Evolutionary conservation across 164 flowering plant genomes (phyloP), one percentile per base, ranked within the genome.

Genomic region (Nymphaea thermarum): DNA sequence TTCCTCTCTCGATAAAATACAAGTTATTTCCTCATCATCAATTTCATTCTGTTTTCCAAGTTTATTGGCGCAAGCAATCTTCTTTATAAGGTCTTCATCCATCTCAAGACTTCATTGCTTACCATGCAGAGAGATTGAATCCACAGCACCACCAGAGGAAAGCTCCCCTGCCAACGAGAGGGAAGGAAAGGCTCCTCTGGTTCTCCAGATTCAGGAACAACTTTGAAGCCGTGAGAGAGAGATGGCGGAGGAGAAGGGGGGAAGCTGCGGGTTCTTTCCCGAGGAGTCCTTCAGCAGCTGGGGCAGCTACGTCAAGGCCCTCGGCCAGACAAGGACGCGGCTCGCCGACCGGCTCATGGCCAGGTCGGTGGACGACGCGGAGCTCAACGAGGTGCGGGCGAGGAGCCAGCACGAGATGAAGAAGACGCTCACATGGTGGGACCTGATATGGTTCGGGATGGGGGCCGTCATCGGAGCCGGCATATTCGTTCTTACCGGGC

Each of bases 391-490:
- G 67, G 76, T 72, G 18, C 78, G 71, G 67, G 72, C 68, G 8
- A 65, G 71, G 55, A 76, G 77, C 53, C 44, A 64, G 42, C 17
- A 74, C 44, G 74, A 81, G 14, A 79, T 81, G 84, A 75, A 75
- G 72, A 77, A 70, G 63, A 75, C 69, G 11, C 73, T 81, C 4
- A 43, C 65, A 1, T 79, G 80, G 84, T 81, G 73, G 75, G 84
- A 81, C 66, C 70, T 81, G 51, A 76, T 79, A 42, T 76, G 84
- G 77, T 77, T 81, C 61, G 84, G 82, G 44, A 66, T 81, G 42
- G 84, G 84, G 0, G 80, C 78, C 25, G 79, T 81, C 47, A 68
- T 81, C 8, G 84, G 84, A 8, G 80, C 84, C 45, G 82, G 84
- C 4, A 73, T 81, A 43, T 81, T 81, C 42, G 82, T 81, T 25